Evolutionary conservation across 2,329 filamentous ascomycete species (phyloP), one percentile per base, ranked within the genome.

Genomic region (Volutella citrinella): DNA sequence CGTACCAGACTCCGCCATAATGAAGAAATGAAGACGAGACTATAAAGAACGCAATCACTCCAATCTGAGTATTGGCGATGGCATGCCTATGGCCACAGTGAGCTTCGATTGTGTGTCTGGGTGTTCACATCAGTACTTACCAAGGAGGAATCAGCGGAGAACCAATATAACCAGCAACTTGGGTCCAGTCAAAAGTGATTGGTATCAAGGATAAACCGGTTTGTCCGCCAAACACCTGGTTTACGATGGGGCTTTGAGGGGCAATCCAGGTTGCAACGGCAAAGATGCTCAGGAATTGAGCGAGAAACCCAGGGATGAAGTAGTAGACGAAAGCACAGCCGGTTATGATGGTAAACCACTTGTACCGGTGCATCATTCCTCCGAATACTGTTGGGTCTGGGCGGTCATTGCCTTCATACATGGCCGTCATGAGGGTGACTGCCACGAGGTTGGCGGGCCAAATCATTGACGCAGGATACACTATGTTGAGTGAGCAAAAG

Each of bases 111-210:
- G 5, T 32, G 19, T 17, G 19, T 6, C 9, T 8, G n/a, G n/a
- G 18, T 10, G 7, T 7, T 12, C 16, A n/a, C 12, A 7, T 11
- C 8, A 18, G 10, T 11, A 54, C 69, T 38, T 54, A 76, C 74
- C 81, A 87, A 6, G 83, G 83, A 4, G 81, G 76, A 30, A 86
- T 81, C 22, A 87, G 60, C 14, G 82, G 83, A 9, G 79, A 84
- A 19, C 76, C 76, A 32, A 84, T 68, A 41, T 77, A 87, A 28
- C 81, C 84, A 4, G 80, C 72, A 32, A 87, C 72, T 48, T 86
- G 80, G 6, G 80, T 82, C 82, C 84, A 87, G 64, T 88, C 84
- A 51, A 88, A 86, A 0, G 82, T 87, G 19, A 88, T 76, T 2
- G 84, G 83, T 7, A 87, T 61, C 18, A 88, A 52, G 0, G 79